Percentiles rank a stretch among this genome's conserved stretches.
These are phyloP conservation scores for Boletus reticuloceps DNA, from an alignment of 768 basidiomycete genomes.

Conservation along the genomic window DNA sequence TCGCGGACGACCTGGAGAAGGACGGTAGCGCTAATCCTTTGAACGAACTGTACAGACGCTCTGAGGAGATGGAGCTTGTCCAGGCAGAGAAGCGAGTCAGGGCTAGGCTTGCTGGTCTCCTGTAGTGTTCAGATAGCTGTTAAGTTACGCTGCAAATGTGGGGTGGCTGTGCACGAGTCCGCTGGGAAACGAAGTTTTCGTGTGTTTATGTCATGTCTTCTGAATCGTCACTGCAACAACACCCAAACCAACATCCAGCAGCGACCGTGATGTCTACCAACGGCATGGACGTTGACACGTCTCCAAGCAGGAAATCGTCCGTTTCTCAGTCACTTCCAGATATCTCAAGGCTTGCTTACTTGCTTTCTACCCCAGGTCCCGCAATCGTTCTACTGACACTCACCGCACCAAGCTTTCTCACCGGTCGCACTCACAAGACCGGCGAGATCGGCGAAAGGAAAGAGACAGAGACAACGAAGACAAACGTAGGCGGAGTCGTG, in stretches of 20 bases:
- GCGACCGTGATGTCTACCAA: conserved; percentile 42
- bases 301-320: conserved; percentile 61
- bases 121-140: conserved; percentile 8
- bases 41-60: conserved; percentile 49
- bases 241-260: conserved; percentile 8
- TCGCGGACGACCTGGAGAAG: conserved; percentile 33
- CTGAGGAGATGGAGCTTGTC: conserved; percentile 50
- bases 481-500: conserved; percentile 61
- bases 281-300: conserved; percentile 63
- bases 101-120: conserved; percentile 42
- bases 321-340: conserved; percentile 26
- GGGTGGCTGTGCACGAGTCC: conserved; percentile 24
- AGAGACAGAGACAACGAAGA: conserved; percentile 56
- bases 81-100: conserved; percentile 61
- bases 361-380: conserved; percentile 43
- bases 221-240: conserved; percentile 4
- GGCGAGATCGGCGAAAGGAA: conserved; percentile 42
- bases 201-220: conserved; percentile 26
- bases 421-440: conserved; percentile 66
- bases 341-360: conserved; percentile 1
- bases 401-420: conserved; percentile 71
- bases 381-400: conserved; percentile 76
- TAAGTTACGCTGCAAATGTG: background rate
- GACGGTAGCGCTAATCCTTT: conserved; percentile 51
- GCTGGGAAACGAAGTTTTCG: conserved; percentile 34